Evolutionary conservation across 2,329 filamentous ascomycete species (phyloP).

Genomic region (Sclerotinia sclerotiorum): DNA sequence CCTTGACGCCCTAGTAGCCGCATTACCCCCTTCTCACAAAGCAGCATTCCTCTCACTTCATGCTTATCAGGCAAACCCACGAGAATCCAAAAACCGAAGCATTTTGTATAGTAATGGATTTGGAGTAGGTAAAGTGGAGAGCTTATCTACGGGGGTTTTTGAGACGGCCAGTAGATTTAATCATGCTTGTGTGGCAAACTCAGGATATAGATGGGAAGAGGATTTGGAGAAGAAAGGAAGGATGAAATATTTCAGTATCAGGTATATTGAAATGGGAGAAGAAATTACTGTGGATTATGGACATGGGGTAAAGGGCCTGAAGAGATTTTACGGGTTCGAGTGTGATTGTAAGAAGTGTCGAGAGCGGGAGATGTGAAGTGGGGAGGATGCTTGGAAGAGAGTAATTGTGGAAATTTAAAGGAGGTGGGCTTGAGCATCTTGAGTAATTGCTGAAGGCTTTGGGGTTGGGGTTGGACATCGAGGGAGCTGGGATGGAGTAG

Average conservation of each 20-base stretch:
- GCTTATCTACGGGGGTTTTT: slow-evolving; percentile 31
- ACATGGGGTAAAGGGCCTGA: slow-evolving; percentile 27
- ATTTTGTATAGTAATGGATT: slow-evolving; percentile 36
- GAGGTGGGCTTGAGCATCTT: background rate
- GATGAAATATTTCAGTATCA: slow-evolving; percentile 33
- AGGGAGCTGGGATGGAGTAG: background rate
- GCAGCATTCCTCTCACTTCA: slow-evolving; percentile 27
- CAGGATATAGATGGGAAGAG: slow-evolving; percentile 30
- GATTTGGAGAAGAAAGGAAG: slow-evolving; percentile 24
- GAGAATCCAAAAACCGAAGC: slow-evolving; percentile 27
- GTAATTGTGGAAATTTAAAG: background rate
- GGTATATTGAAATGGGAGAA: slow-evolving; percentile 32
- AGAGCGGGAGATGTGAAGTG: background rate
- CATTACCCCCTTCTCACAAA: slow-evolving; percentile 26
- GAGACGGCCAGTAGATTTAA: slow-evolving; percentile 30
- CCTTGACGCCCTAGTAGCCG: slow-evolving; percentile 26
- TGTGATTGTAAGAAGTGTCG: slow-evolving; percentile 32
- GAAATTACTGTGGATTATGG: slow-evolving; percentile 38
- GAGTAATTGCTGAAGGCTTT: background rate
- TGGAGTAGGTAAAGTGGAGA: slow-evolving; percentile 25
- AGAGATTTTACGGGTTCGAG: slow-evolving; percentile 36
- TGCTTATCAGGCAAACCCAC: slow-evolving; percentile 24
- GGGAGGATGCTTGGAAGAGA: background rate
- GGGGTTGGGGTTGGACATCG: background rate
- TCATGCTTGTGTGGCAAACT: slow-evolving; percentile 32